Conservation (phyloP, 2,329 filamentous ascomycete genomes). For the Metarhizium album region DNA sequence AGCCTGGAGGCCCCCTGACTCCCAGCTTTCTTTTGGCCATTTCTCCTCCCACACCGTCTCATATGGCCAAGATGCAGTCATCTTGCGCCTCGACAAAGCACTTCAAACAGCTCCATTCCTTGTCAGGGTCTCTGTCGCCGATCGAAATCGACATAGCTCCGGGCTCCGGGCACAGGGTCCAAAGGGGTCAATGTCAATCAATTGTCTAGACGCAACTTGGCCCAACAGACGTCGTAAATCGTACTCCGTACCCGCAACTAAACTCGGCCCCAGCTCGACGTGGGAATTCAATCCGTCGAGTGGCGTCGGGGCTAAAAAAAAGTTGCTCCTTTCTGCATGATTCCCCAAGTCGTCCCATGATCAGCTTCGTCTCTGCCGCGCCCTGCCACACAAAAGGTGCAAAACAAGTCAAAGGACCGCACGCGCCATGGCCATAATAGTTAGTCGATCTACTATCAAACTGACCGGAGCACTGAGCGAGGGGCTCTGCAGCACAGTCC, state of each 20-base stretch:
- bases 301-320: not conserved
- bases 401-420: not conserved
- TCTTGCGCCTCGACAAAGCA: not conserved
- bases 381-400: not conserved
- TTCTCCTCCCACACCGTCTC: not conserved
- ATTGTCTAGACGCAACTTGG: not conserved
- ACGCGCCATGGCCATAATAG: not conserved
- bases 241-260: not conserved
- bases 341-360: not conserved
- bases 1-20: too few relatives aligned
- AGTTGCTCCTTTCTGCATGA: not conserved
- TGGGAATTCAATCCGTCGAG: not conserved
- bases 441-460: not conserved
- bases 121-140: not conserved
- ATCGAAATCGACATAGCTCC: not conserved
- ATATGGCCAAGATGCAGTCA: not conserved
- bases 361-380: not conserved
- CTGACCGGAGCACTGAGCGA: too few relatives aligned
- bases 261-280: not conserved
- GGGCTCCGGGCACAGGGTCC: too few relatives aligned
- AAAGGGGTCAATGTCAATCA: not conserved
- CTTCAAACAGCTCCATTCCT: not conserved
- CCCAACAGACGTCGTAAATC: not conserved
- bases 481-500: not conserved
- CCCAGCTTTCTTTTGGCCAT: too few relatives aligned